Evolutionary conservation across 768 basidiomycete genomes (phyloP), one percentile per base, ranked within the genome.

Genomic region (Mycena amicta): DNA sequence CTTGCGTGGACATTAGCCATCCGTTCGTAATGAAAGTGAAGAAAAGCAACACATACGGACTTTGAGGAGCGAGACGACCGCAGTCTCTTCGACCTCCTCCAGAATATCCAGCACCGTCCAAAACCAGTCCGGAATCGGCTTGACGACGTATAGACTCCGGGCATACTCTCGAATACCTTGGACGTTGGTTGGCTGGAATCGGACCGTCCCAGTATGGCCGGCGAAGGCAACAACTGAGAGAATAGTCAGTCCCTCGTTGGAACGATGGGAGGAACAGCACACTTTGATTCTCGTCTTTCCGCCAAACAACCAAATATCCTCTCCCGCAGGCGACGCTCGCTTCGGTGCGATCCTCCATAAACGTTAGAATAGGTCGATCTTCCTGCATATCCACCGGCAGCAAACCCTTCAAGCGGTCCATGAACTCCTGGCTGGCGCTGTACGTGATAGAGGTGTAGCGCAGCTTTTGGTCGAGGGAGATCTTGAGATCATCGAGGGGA

Each of bases 101-200:
- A 75, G 66, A 27, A 72, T 52, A 31, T 72, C 68, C 2, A 74
- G 18, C 25, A 74, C 28, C 25, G 63, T 27, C n/a, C 66, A 68
- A 15, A 66, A 53, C 70, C 70, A 73, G 15, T 56, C 65, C 2
- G 73, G 71, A 16, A 71, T 59, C 4, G 70, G 69, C 26, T 59
- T 27, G 29, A 52, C 43, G 25, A 50, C 18, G 29, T 61, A 54
- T 41, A 68, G 39, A 20, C 54, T 49, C 27, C 16, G 26, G 12
- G 58, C 56, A 31, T 56, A 64, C 6, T 31, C 43, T 37, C 57
- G 62, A 15, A 67, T 22, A 18, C 61, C 65, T 5, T 70, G 53
- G 4, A 67, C 49, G 25, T 63, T 60, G 15, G 29, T 52, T 1
- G 64, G 63, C 12, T 33, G 64, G 6, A 59, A 41, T 20, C 45